Evolutionary conservation across 2,329 filamentous ascomycete genomes (phyloP), one percentile per base, ranked within the genome.

Genomic region (Diaporthe citrichinensis): DNA sequence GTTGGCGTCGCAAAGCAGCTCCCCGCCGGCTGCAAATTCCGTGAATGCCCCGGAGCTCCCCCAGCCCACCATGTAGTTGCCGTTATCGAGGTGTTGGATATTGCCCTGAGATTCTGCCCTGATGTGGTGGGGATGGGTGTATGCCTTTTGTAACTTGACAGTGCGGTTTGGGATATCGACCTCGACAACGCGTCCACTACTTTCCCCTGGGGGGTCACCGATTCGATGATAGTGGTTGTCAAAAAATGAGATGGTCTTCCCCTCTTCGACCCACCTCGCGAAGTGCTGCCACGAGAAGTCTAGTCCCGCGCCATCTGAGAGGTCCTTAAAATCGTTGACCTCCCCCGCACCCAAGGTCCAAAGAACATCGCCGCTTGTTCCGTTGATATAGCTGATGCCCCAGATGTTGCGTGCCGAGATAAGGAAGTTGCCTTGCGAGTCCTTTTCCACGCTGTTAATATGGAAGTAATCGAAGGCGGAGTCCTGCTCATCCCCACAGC

Each of bases 1-100:
- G 2, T 75, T 75, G 51, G 68, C 78, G 67, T 79, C 78, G 51
- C 76, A 79, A 10, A 79, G 69, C 23, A 79, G 73, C 59, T 75
- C 62, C 31, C 78, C 77, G 36, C 74, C 77, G 15, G 73, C 34
- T 4, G 55, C 44, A 17, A 79, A 78, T 71, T 79, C 78, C 5
- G 76, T 77, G 34, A 74, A 71, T 15, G 65, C 73, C n/a, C 58
- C 76, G 12, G 67, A 71, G 41, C 67, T 71, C 17, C 76, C 74
- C 90, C 90, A 92, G 77, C 89, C 88, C 46, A 92, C 86, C 57
- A 92, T 82, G 9, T 86, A 86, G 74, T 90, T 88, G 46, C 88
- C 88, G 71, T 87, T 87, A 0, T 88, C 85, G 0, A 92, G 84
- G 8, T 90, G 78, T 77, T 92, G 90, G 44, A 88, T 87, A n/a